Conservation (phyloP, 306 rosid species). For the Quercus bicolor region DNA sequence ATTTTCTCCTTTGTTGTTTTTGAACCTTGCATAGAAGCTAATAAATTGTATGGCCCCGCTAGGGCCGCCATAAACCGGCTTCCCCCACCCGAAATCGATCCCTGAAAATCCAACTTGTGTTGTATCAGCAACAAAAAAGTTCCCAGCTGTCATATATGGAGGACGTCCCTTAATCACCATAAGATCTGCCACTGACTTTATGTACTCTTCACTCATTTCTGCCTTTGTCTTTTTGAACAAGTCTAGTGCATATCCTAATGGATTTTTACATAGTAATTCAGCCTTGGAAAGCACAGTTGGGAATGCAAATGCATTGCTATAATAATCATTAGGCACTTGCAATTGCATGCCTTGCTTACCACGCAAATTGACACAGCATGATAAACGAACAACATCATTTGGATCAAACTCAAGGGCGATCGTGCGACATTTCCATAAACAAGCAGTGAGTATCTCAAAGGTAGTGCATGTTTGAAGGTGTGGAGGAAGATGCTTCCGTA, state of each 20-base stretch:
- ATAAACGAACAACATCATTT: not conserved
- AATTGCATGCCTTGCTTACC: not conserved
- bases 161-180: not conserved
- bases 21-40: not conserved
- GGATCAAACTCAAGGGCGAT: not conserved
- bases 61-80: not conserved
- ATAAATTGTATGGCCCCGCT: not conserved
- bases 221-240: not conserved
- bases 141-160: not conserved
- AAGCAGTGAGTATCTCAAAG: not conserved
- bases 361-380: not conserved
- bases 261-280: not conserved
- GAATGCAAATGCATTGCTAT: not conserved
- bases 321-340: not conserved
- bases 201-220: not conserved
- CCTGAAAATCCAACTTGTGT: not conserved
- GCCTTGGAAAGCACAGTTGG: not conserved
- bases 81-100: not conserved
- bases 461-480: not conserved
- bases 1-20: not conserved
- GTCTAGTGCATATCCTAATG: not conserved
- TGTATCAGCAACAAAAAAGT: not conserved
- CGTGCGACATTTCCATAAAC: not conserved
- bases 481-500: not conserved
- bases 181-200: not conserved